These are phyloP conservation scores for Limnomonas spitsbergensis DNA, from an alignment of 139 green algal species.

Conservation along the genomic window DNA sequence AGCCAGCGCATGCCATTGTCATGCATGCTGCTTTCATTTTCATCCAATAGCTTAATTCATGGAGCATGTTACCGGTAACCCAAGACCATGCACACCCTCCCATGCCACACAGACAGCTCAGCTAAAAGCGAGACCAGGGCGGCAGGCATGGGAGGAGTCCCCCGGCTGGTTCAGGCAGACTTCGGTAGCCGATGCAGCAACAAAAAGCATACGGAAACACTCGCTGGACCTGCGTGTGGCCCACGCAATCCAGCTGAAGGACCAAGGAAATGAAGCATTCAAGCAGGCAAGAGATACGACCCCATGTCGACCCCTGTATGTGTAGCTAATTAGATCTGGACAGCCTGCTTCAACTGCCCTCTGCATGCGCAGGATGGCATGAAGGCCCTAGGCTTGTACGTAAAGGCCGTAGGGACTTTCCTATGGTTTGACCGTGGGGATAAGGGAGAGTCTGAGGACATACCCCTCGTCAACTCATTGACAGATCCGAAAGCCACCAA, in stretches of 20 bases:
- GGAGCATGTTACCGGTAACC: too few relatives aligned
- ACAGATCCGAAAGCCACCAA: background rate
- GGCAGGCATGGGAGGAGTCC: constrained; percentile 31
- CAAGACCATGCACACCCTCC: too few relatives aligned
- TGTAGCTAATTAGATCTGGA: too few relatives aligned
- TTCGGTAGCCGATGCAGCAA: background rate
- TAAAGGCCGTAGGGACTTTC: constrained; percentile 24
- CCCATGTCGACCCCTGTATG: too few relatives aligned
- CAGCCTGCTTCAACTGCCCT: too few relatives aligned
- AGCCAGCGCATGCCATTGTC: too few relatives aligned
- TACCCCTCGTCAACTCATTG: constrained; percentile 24
- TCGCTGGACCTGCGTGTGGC: background rate
- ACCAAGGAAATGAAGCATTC: constrained; percentile 28
- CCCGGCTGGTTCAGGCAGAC: constrained; percentile 33
- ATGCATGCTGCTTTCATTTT: too few relatives aligned
- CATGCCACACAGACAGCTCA: too few relatives aligned
- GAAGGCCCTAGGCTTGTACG: constrained; percentile 25
- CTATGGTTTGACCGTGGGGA: constrained; percentile 44
- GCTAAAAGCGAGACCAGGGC: constrained; percentile 21
- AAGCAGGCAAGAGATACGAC: constrained; percentile 17
- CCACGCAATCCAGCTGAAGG: constrained; percentile 17
- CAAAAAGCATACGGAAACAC: background rate
- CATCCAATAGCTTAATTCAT: too few relatives aligned
- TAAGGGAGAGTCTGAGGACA: constrained; percentile 33
- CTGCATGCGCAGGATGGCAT: constrained; percentile 24